Base-by-base conservation (phyloP, 345 rosid genomes). In the Citrus inodora region DNA sequence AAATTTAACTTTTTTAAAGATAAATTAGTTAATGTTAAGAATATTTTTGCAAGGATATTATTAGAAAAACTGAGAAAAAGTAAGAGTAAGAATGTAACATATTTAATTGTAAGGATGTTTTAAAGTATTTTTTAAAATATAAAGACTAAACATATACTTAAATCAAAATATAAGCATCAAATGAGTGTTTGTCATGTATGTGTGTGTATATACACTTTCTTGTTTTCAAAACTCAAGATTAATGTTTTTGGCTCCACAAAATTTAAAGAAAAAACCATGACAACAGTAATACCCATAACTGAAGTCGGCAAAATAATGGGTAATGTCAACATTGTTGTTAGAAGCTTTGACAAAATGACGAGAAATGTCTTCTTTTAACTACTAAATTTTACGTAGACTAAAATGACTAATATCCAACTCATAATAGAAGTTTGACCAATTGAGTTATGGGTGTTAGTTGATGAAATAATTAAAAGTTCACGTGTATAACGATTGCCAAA, bases 121-220 rank as follows among this genome's bases (percentile, higher is more conserved):
- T 13, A 0, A 46, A 16, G 1, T 13, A 11, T 13, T 13, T 46
- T 46, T 46, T 46, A 11, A 46, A 46, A 46, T 46, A 11, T 2
- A 46, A 3, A 46, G 0, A 13, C 0, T 46, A 46, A 46, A 46
- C 0, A 46, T 1, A 1, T 1, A 11, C 1, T 11, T 11, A 46
- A 46, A 11, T 46, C 1, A 46, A 46, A 46, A 3, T 46, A 46
- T 46, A 13, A 11, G 4, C 0, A 46, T 0, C 4, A 13, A 46
- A 46, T 1, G 9, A 62, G 33, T 11, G 11, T 61, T 22, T 21
- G 3, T 21, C 9, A 40, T 9, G 13, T 40, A 9, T 40, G 46
- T 40, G 3, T 6, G 2, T 24, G 21, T n/a, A n/a, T n/a, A n/a
- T 59, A 8, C 0, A 22, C 9, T 66, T 33, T 35, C 16, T 35